A percentile compares a stretch with the other conserved stretches of the same genome.
Evolutionary conservation across 164 flowering plant species (phyloP).

Genomic region (Magnolia officinalis): DNA sequence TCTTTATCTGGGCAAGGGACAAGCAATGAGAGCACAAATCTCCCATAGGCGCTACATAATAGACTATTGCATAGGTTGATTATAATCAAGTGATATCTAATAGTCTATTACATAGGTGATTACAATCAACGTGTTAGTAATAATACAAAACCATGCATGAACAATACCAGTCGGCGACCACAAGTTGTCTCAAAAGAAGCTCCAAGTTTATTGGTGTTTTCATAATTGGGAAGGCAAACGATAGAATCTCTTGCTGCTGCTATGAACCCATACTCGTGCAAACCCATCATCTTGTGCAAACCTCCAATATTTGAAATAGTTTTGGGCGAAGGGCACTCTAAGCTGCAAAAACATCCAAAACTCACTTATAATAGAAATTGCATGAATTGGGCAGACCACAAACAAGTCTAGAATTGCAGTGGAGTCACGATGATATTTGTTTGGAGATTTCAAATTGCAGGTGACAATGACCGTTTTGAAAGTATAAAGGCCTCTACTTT

Average conservation of each 20-base stretch:
- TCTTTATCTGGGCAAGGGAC: too few relatives aligned
- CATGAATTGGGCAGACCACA: not conserved
- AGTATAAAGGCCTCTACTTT: not conserved
- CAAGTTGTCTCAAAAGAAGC: constrained; percentile 79
- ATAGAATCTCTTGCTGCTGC: constrained; percentile 77
- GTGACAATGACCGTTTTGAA: not conserved
- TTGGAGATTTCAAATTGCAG: not conserved
- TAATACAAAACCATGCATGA: not conserved
- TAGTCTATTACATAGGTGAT: not conserved
- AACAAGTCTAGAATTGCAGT: not conserved
- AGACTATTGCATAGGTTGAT: too few relatives aligned
- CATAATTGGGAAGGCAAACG: constrained; percentile 55
- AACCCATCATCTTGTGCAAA: constrained; percentile 55
- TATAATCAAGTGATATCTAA: too few relatives aligned
- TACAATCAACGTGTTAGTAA: not conserved
- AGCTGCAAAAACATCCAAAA: constrained; percentile 32
- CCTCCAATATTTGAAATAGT: constrained; percentile 75
- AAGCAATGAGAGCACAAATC: too few relatives aligned
- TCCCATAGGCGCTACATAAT: too few relatives aligned
- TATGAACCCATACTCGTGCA: constrained; percentile 52
- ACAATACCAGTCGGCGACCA: constrained; percentile 65
- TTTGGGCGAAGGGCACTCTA: constrained; percentile 53
- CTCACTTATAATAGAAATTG: too few relatives aligned
- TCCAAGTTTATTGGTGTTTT: constrained; percentile 52
- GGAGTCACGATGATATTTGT: not conserved